Evolutionary conservation across 176 grass and related monocot species (phyloP), one percentile per base, ranked within the genome.

Genomic region (Ensete ventricosum): DNA sequence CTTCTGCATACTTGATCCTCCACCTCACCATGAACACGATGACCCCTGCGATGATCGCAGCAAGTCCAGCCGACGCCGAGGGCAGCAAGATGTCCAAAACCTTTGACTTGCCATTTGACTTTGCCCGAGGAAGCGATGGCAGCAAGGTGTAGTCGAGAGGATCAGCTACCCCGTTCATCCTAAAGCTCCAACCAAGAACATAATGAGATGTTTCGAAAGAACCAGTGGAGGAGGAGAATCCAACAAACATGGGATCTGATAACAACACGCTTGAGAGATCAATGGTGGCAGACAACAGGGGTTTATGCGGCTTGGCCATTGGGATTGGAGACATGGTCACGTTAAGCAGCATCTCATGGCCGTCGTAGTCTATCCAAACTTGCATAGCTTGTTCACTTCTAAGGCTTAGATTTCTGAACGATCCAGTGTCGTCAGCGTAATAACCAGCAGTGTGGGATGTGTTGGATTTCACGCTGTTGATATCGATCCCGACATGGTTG

Each of bases 401-500:
- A 0, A 83, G 60, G 21, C 9, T 73, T 22, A 84, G 6, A 12
- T 53, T 48, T 19, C 26, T 71, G 66, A 87, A 87, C 27, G 11
- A 0, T 9, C 66, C 65, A 53, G 53, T 14, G 2, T 17, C 57
- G 43, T 83, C 72, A 2, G 73, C 65, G 22, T 79, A 82, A 50
- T 66, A 87, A 0, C 85, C 80, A 26, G 52, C 29, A 6, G 1
- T n/a, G 19, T 9, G 10, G 0, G 73, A 75, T 0, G 48, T 5
- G 1, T 25, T 20, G 78, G 83, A 76, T 20, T 12, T 5, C 16
- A 52, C 8, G 22, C 19, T 76, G 25, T 50, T 70, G 64, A 69
- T 74, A 25, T 79, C 54, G 11, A 84, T 79, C 2, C 82, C 72
- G 1, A 84, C 65, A 1, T 84, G 83, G 65, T 85, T 80, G 50